phyloP scores from a whole-genome alignment of 2,329 filamentous ascomycete genomes.

The Endothia cerciana region DNA sequence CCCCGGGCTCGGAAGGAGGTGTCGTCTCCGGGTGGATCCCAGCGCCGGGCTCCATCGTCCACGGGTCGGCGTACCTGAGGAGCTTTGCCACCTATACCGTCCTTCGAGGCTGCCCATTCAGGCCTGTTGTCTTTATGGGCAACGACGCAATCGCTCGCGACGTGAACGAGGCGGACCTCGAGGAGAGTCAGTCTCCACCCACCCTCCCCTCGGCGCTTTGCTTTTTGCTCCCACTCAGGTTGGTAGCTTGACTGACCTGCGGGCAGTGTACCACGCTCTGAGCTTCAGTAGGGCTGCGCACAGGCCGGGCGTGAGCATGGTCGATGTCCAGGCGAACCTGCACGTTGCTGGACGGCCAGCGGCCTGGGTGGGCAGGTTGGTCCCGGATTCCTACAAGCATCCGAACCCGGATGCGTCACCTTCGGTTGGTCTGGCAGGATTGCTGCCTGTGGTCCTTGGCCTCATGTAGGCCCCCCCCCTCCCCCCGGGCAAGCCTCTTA shows the following conservation, averaged over 20 bases:
- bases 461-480: not conserved
- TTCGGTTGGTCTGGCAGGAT: not conserved
- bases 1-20: not conserved
- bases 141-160: not conserved
- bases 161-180: not conserved
- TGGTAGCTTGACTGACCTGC: not conserved
- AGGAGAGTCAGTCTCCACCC: not conserved
- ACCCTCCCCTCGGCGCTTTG: no score
- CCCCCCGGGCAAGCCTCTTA: no score
- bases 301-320: not conserved
- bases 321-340: not conserved
- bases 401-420: not conserved
- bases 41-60: not conserved
- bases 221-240: no score
- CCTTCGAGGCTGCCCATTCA: not conserved
- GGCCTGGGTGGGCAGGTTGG: conserved; percentile 11
- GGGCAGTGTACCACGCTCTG: not conserved
- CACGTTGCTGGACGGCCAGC: not conserved
- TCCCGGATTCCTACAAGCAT: conserved; percentile 7
- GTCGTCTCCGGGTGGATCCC: not conserved
- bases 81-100: conserved; percentile 7
- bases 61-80: not conserved
- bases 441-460: conserved; percentile 13
- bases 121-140: conserved; percentile 4
- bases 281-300: not conserved